Evolutionary conservation across 169 alveolate genomes (phyloP).

Genomic region (Plasmodium sp.): DNA sequence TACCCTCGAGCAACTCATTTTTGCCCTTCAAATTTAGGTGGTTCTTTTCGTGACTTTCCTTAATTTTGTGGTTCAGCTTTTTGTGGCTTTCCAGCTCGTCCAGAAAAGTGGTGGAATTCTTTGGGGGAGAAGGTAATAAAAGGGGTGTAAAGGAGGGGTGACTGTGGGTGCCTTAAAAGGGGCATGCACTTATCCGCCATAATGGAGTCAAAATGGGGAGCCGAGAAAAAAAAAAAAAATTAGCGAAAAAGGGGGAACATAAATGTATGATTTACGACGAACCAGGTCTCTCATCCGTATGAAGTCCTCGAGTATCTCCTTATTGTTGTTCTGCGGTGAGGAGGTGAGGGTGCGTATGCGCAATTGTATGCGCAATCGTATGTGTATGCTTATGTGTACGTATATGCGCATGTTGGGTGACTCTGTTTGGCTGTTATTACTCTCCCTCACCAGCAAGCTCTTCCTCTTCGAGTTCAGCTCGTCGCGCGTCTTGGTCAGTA

Average conservation of each 20-base stretch:
- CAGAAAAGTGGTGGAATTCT: slow-evolving; percentile 42
- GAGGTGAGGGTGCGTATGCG: neutral
- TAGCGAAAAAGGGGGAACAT: neutral
- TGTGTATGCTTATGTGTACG: neutral
- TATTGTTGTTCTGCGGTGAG: slow-evolving; percentile 17
- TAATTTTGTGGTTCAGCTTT: slow-evolving; percentile 25
- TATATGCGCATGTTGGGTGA: neutral
- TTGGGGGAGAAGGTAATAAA: neutral
- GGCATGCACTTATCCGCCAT: neutral
- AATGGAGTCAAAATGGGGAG: neutral
- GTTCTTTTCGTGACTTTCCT: slow-evolving; percentile 24
- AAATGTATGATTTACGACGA: neutral
- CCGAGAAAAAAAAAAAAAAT: neutral
- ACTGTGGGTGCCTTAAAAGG: neutral
- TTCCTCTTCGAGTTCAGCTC: slow-evolving; percentile 41
- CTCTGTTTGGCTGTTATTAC: neutral
- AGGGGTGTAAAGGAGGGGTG: neutral
- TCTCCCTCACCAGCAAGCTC: neutral
- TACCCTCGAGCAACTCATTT: slow-evolving; percentile 27
- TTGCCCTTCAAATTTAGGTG: slow-evolving; percentile 25
- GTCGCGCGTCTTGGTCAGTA: slow-evolving; percentile 49
- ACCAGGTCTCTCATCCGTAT: slow-evolving; percentile 58
- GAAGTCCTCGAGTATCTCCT: slow-evolving; percentile 44
- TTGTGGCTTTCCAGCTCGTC: slow-evolving; percentile 29
- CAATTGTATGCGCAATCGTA: neutral